These are phyloP conservation scores for Orbilia blumenaviensis DNA, from an alignment of 2,329 filamentous ascomycete species.

Conservation along the genomic window DNA sequence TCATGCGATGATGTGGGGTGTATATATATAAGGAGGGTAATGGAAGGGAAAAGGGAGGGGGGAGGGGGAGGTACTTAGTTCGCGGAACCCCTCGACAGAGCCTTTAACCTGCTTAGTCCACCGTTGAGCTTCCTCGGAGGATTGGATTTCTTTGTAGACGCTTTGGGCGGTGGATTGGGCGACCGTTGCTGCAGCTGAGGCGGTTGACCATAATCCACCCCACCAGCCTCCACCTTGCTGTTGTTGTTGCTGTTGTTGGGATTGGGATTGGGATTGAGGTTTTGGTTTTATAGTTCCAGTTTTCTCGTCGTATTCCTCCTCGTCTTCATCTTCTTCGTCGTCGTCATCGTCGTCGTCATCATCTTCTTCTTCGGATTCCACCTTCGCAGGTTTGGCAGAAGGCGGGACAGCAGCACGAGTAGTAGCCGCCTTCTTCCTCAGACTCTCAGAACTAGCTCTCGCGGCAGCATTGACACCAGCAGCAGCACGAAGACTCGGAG, in stretches of 20 bases:
- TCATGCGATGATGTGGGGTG: no score
- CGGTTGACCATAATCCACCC: conserved; percentile 84
- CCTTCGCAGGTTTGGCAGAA: conserved; percentile 35
- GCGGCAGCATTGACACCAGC: conserved; percentile 59
- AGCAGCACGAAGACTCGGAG: conserved; percentile 69
- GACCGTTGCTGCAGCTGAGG: conserved; percentile 66
- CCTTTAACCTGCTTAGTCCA: conserved; percentile 95
- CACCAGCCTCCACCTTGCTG: conserved; percentile 79
- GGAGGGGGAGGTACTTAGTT: conserved; percentile 70
- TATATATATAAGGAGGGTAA: no score
- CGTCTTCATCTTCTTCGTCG: conserved; percentile 38
- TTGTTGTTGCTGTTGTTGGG: conserved; percentile 56
- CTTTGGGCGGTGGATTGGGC: conserved; percentile 75
- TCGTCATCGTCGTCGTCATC: conserved; percentile 65
- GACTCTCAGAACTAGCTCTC: conserved; percentile 59
- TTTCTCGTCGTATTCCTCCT: conserved; percentile 46
- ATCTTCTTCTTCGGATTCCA: conserved; percentile 59
- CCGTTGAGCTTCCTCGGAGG: conserved; percentile 94
- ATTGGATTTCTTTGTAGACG: conserved; percentile 91
- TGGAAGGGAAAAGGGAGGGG: not conserved
- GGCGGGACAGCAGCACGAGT: conserved; percentile 55
- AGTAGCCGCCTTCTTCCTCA: conserved; percentile 58
- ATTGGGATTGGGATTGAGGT: not conserved
- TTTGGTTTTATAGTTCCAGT: conserved; percentile 44
- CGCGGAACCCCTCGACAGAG: conserved; percentile 80